Conservation (phyloP, 306 rosid genomes). For the Dicorynia guianensis region DNA sequence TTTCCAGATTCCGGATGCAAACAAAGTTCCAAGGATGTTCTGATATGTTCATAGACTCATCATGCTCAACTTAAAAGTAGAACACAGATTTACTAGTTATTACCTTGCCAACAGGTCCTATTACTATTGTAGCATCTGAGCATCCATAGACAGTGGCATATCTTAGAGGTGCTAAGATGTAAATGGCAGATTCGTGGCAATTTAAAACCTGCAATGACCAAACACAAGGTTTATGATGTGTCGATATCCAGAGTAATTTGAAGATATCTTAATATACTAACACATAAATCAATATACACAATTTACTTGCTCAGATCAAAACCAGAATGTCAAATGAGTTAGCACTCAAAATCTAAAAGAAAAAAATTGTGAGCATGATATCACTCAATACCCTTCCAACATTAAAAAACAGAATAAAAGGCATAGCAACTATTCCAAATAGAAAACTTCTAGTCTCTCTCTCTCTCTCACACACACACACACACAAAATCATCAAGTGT, state of each 20-base stretch:
- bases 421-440: too few relatives aligned
- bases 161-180: conserved; percentile 89
- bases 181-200: conserved; percentile 86
- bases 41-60: neutral
- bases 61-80: conserved; percentile 26
- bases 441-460: too few relatives aligned
- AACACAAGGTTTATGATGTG: conserved; percentile 20
- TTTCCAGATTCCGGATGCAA: too few relatives aligned
- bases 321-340: conserved; percentile 6
- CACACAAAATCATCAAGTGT: too few relatives aligned
- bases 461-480: too few relatives aligned
- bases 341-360: conserved; percentile 19
- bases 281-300: neutral
- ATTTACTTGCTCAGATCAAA: neutral
- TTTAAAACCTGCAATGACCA: conserved; percentile 77
- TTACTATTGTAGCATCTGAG: conserved; percentile 91
- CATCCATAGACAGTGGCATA: conserved; percentile 95
- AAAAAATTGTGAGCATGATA: conserved; percentile 29
- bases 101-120: conserved; percentile 99
- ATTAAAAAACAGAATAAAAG: too few relatives aligned
- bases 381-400: neutral
- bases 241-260: neutral
- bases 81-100: conserved; percentile 32
- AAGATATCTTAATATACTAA: neutral
- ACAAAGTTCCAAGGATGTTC: too few relatives aligned